Evolutionary conservation across 148 eudicot species (phyloP).

Genomic region (Diospyros lotus): DNA sequence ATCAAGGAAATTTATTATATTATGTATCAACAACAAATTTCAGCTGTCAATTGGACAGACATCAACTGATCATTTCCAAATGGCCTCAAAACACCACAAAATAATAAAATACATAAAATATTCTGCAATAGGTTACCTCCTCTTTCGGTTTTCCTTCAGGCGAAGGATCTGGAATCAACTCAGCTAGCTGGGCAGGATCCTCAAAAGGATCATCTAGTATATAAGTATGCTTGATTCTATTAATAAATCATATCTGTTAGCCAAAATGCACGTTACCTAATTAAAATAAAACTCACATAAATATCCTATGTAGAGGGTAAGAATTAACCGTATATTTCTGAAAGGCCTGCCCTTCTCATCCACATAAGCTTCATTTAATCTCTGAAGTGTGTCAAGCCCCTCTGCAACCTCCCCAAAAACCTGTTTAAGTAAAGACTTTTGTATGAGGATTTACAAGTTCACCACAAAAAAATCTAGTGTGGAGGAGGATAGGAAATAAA

Average conservation of each 20-base stretch:
- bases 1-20: not conserved
- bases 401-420: conserved; percentile 96
- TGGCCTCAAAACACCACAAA: not conserved
- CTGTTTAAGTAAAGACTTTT: conserved; percentile 24
- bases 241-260: conserved; percentile 7
- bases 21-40: not conserved
- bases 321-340: conserved; percentile 72
- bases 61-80: not conserved
- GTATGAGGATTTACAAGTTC: not conserved
- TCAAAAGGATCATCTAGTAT: conserved; percentile 91
- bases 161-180: conserved; percentile 79
- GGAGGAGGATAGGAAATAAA: not conserved
- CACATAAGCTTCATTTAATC: conserved; percentile 91
- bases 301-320: not conserved
- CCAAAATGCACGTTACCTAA: not conserved
- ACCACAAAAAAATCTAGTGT: not conserved
- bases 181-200: conserved; percentile 71
- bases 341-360: conserved; percentile 80
- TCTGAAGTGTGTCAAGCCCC: conserved; percentile 68
- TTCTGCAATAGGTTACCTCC: conserved; percentile 44
- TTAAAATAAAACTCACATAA: not conserved
- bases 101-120: not conserved
- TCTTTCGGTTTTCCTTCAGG: conserved; percentile 94
- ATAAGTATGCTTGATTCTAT: conserved; percentile 91
- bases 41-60: not conserved